phyloP scores from a whole-genome alignment of 108 stramenopile genomes.

The Cyclotella kingstonii region DNA sequence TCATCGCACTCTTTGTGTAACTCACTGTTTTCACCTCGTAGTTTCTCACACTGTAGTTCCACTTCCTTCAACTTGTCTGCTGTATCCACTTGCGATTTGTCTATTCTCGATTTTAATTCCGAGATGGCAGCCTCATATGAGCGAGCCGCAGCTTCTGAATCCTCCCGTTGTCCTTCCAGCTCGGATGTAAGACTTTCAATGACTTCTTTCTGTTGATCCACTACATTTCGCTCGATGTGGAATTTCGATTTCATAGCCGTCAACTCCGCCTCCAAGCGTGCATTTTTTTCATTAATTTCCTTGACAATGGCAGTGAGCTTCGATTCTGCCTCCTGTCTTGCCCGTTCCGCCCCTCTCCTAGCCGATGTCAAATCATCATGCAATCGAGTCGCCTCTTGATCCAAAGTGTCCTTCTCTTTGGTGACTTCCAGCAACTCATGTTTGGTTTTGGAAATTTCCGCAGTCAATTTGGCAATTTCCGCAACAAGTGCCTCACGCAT shows the following conservation, averaged over 20 bases:
- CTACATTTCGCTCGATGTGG: conserved; percentile 25
- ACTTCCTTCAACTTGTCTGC: conserved; percentile 9
- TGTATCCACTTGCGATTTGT: conserved; percentile 20
- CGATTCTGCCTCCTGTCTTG: conserved; percentile 22
- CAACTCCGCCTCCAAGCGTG: conserved; percentile 10
- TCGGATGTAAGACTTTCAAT: conserved; percentile 26
- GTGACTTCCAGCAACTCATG: conserved; percentile 32
- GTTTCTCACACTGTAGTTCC: conserved; percentile 21
- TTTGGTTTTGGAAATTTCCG: conserved; percentile 19
- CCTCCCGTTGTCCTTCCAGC: conserved; percentile 24
- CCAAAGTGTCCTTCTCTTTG: conserved; percentile 30
- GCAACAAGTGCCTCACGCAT: conserved; percentile 34
- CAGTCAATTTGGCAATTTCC: conserved; percentile 31
- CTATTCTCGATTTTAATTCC: conserved; percentile 26
- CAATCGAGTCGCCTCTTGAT: conserved; percentile 21
- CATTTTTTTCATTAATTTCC: background rate
- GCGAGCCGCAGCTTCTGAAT: conserved; percentile 36
- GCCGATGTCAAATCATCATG: conserved; percentile 25
- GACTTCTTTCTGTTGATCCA: conserved; percentile 28
- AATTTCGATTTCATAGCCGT: conserved; percentile 26
- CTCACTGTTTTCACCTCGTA: conserved; percentile 13
- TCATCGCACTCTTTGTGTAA: conserved; percentile 21
- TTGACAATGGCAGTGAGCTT: too few species aligned
- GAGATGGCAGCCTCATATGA: conserved; percentile 41
- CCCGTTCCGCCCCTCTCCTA: conserved; percentile 31